Evolutionary conservation across 106 monocot species (phyloP), one percentile per base, ranked within the genome.

Genomic region (Gastrodia elata): DNA sequence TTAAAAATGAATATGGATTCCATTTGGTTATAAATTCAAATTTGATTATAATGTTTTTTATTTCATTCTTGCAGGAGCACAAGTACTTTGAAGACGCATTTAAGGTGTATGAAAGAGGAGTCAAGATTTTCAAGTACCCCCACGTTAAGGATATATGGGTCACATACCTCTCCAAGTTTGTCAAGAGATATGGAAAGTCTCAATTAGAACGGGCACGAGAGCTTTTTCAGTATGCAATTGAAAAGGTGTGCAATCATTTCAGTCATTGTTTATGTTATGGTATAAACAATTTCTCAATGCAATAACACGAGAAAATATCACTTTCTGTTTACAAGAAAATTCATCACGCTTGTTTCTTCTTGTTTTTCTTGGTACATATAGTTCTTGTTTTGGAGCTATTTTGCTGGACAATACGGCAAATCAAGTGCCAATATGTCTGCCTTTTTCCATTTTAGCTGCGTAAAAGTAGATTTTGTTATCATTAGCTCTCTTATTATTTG

Each of bases 1-100:
- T 39, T 67, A 13, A 8, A 41, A 35, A 32, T 34, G 55, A 24
- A 42, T 49, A 10, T 64, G 8, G 73, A 35, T 67, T 20, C 37
- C 34, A 36, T 28, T 0, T 13, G 24, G 24, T n/a, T n/a, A n/a
- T n/a, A n/a, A n/a, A n/a, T n/a, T n/a, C n/a, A n/a, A n/a, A n/a
- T n/a, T n/a, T n/a, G n/a, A n/a, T n/a, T n/a, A n/a, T 48, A 6
- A 4, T 52, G 42, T 32, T 40, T 78, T 52, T 40, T 6, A 37
- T n/a, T 37, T 67, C 10, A 20, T 38, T 6, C 20, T 38, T 70
- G 26, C 22, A 94, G 93, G 92, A 92, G 76, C 75, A 92, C 48
- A 92, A 93, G 37, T 93, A 97, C 71, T 97, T 97, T 69, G 97
- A 97, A 68, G 97, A 97, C 88, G 93, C 97, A 80, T 97, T 97